These are phyloP conservation scores for Teratosphaeria epicoccoides DNA, from an alignment of 2,329 filamentous ascomycete species.

Conservation along the genomic window DNA sequence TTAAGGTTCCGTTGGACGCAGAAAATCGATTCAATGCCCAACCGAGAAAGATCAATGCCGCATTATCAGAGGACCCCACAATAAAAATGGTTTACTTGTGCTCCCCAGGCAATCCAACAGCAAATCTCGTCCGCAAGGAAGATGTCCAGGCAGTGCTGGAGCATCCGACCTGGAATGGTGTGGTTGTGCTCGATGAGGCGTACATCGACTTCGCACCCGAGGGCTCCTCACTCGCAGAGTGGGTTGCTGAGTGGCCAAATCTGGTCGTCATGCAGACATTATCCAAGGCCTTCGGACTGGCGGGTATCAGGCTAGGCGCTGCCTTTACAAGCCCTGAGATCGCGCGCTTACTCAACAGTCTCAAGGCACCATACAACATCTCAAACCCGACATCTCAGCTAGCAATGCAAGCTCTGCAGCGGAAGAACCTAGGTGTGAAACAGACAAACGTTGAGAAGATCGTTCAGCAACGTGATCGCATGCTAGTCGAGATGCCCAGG, in stretches of 20 bases:
- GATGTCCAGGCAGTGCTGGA: conserved; percentile 65
- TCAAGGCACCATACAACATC: conserved; percentile 96
- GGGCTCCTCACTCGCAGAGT: conserved; percentile 73
- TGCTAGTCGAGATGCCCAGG: conserved; percentile 61
- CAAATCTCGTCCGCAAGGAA: conserved; percentile 61
- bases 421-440: conserved; percentile 63
- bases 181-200: conserved; percentile 88
- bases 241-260: conserved; percentile 87
- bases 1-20: conserved; percentile 71
- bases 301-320: conserved; percentile 80
- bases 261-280: conserved; percentile 96
- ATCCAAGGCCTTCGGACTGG: conserved; percentile 94
- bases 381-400: conserved; percentile 77
- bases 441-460: conserved; percentile 57
- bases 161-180: conserved; percentile 88
- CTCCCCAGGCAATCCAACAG: conserved; percentile 92
- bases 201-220: conserved; percentile 89
- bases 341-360: conserved; percentile 70
- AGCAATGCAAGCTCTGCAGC: conserved; percentile 60
- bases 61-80: conserved; percentile 50
- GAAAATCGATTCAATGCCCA: conserved; percentile 66
- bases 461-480: conserved; percentile 62
- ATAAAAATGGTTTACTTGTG: conserved; percentile 91
- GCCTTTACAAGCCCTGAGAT: conserved; percentile 70
- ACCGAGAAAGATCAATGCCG: conserved; percentile 54